phyloP scores from a whole-genome alignment of 768 basidiomycete genomes.

The Pseudohyphozyma bogoriensis region DNA sequence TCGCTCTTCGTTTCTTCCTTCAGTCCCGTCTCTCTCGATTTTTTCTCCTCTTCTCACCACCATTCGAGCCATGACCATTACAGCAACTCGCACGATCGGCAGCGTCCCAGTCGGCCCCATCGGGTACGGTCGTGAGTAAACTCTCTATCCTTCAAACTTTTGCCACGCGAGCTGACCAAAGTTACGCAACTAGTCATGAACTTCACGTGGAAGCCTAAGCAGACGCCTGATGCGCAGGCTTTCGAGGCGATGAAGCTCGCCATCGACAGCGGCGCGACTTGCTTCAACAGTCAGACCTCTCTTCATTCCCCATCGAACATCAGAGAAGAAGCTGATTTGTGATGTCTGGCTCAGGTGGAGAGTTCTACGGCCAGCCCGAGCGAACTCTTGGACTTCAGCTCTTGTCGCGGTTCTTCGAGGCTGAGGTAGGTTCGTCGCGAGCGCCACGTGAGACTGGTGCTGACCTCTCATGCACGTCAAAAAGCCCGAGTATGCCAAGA shows the following conservation, averaged over 20 bases:
- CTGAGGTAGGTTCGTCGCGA: slow-evolving; percentile 36
- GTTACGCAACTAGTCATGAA: neutral
- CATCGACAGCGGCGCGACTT: slow-evolving; percentile 25
- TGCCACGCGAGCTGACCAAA: neutral
- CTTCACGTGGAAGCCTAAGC: slow-evolving; percentile 42
- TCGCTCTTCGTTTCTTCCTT: too few species aligned
- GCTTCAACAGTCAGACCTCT: slow-evolving; percentile 42
- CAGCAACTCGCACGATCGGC: slow-evolving; percentile 4
- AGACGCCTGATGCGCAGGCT: slow-evolving; percentile 48
- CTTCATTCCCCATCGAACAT: neutral
- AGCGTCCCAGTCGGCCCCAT: slow-evolving; percentile 32
- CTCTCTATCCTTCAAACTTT: neutral
- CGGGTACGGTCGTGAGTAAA: slow-evolving; percentile 48
- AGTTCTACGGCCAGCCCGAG: slow-evolving; percentile 50
- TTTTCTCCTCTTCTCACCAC: neutral
- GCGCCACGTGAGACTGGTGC: neutral
- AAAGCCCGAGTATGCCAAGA: slow-evolving; percentile 9
- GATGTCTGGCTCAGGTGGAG: slow-evolving; percentile 39
- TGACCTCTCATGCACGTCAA: neutral
- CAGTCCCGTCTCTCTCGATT: too few species aligned
- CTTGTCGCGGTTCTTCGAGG: slow-evolving; percentile 47
- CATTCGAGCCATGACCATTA: neutral
- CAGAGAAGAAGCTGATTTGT: too few species aligned
- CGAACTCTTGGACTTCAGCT: slow-evolving; percentile 46
- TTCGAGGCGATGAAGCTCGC: slow-evolving; percentile 53